Percentiles rank a stretch among this genome's conserved stretches.
These are phyloP conservation scores for Perkinsus chesapeaki DNA, from an alignment of 169 alveolate species.

Conservation along the genomic window DNA sequence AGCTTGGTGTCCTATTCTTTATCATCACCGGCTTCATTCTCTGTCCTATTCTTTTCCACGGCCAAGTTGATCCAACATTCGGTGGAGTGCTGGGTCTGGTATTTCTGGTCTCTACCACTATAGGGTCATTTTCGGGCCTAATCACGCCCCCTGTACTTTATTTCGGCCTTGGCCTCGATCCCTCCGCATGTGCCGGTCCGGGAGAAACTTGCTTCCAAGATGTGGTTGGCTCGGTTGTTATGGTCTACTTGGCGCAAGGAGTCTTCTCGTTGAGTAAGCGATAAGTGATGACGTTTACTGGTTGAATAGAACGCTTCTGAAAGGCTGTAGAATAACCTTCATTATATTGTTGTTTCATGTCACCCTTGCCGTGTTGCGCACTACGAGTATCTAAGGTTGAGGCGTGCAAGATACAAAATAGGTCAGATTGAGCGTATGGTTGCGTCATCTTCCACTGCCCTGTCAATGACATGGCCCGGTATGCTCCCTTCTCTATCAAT, in stretches of 20 bases:
- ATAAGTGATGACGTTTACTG: too few relatives aligned
- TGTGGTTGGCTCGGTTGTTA: background rate
- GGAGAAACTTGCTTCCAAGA: background rate
- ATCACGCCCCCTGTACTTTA: background rate
- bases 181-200: background rate
- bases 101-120: background rate
- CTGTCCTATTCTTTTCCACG: background rate
- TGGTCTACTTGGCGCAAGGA: background rate
- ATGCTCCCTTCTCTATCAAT: background rate
- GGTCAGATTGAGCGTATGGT: background rate
- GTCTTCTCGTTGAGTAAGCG: background rate
- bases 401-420: background rate
- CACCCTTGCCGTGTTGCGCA: too few relatives aligned
- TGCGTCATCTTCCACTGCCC: background rate
- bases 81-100: background rate
- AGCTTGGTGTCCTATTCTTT: background rate
- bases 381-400: background rate
- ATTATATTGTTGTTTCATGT: too few relatives aligned
- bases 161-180: background rate
- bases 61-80: background rate
- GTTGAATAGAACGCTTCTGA: too few relatives aligned
- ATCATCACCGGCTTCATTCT: background rate
- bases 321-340: too few relatives aligned
- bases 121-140: background rate
- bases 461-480: background rate